Conservation (phyloP, 2,329 filamentous ascomycete genomes). For the Xylariaceae sp. region DNA sequence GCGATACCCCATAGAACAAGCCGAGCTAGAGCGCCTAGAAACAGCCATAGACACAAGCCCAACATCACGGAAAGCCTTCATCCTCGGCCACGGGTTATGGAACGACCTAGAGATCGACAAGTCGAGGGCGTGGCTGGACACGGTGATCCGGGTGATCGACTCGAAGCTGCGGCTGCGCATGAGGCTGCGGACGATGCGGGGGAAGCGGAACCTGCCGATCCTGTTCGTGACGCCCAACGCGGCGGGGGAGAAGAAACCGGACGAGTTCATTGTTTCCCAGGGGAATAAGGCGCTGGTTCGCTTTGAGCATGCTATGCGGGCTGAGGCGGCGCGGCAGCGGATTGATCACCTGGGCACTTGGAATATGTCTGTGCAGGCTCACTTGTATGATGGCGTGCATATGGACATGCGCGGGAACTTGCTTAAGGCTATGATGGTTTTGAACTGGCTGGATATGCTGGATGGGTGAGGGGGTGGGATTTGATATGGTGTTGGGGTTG, state of each 20-base stretch:
- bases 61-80: constrained; percentile 38
- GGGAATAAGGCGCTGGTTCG: constrained; percentile 45
- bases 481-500: too few relatives aligned
- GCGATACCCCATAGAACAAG: constrained; percentile 39
- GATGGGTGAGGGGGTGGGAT: constrained; percentile 15
- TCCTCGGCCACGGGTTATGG: constrained; percentile 47
- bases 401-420: constrained; percentile 46
- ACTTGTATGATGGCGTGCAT: constrained; percentile 46
- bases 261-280: constrained; percentile 44
- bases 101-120: constrained; percentile 42
- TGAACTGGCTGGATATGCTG: constrained; percentile 44
- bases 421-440: constrained; percentile 46
- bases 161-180: constrained; percentile 20
- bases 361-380: constrained; percentile 49
- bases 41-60: constrained; percentile 33
- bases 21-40: constrained; percentile 39
- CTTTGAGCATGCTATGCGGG: constrained; percentile 41
- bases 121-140: constrained; percentile 40
- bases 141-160: constrained; percentile 33
- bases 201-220: constrained; percentile 22
- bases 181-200: constrained; percentile 13
- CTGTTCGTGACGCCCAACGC: constrained; percentile 44
- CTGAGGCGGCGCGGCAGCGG: constrained; percentile 34
- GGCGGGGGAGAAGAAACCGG: constrained; percentile 42
- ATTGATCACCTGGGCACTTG: constrained; percentile 47